Evolutionary conservation across 2,329 filamentous ascomycete genomes (phyloP).

Genomic region (Penicillium sp.): DNA sequence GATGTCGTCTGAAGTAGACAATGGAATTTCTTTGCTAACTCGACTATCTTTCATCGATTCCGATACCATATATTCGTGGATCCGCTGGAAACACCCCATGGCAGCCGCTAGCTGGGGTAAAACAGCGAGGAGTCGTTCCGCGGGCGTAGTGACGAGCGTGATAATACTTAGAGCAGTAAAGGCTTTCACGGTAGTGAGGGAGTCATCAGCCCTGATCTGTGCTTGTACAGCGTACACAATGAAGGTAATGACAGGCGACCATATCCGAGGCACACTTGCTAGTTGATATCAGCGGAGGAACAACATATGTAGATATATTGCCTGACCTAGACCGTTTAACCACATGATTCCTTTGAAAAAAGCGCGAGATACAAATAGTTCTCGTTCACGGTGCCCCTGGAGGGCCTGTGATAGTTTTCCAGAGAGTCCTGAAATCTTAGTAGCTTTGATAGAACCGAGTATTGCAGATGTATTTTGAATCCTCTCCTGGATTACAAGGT

Average conservation of each 20-base stretch:
- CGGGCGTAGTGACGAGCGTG: not conserved
- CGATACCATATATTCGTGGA: not conserved
- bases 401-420: not conserved
- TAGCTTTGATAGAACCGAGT: not conserved
- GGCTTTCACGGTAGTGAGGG: not conserved
- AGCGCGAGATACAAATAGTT: not conserved
- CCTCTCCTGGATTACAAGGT: not conserved
- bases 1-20: not conserved
- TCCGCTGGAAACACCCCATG: not conserved
- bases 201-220: not conserved
- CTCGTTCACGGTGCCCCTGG: not conserved
- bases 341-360: not conserved
- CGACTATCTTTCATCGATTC: not conserved
- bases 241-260: not conserved
- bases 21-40: not conserved
- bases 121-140: not conserved
- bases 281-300: not conserved
- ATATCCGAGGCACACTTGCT: not conserved
- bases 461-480: not conserved
- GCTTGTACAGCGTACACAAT: not conserved
- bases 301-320: not conserved
- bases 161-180: not conserved
- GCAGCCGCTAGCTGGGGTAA: not conserved
- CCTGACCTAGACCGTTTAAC: not conserved
- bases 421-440: not conserved